phyloP scores from a whole-genome alignment of 2,329 filamentous ascomycete species.

The Trichoderma sp. region DNA sequence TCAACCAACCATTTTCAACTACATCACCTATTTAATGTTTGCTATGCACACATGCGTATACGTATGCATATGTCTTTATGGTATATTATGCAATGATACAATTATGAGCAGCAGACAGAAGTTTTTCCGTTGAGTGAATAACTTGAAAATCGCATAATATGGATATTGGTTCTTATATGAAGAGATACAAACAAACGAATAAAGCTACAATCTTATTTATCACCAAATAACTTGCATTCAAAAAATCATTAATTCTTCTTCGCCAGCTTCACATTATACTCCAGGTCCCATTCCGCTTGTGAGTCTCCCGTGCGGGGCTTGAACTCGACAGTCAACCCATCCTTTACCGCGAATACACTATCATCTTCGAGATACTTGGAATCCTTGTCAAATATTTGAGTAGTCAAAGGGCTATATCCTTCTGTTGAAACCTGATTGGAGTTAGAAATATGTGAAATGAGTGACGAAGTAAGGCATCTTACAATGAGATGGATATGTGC shows the following conservation, averaged over 20 bases:
- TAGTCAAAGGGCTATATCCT: slow-evolving; percentile 67
- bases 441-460: neutral
- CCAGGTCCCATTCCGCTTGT: slow-evolving; percentile 59
- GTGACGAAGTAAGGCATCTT: neutral
- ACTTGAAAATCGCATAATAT: neutral
- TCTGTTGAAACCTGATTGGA: slow-evolving; percentile 45
- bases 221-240: neutral
- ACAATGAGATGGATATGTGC: slow-evolving; percentile 63
- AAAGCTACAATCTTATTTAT: neutral
- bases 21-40: neutral
- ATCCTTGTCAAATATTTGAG: slow-evolving; percentile 72
- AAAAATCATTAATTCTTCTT: slow-evolving; percentile 1
- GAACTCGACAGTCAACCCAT: slow-evolving; percentile 49
- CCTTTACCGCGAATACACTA: slow-evolving; percentile 57
- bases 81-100: neutral
- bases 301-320: slow-evolving; percentile 37
- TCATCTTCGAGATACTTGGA: slow-evolving; percentile 61
- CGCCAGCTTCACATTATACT: slow-evolving; percentile 60
- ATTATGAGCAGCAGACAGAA: neutral
- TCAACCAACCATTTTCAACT: neutral
- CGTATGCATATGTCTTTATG: neutral
- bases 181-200: neutral
- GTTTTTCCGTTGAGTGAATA: neutral
- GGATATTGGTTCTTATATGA: neutral
- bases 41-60: neutral